These are phyloP conservation scores for Tylopilus cervinicoccineus DNA, from an alignment of 768 basidiomycete genomes.

Conservation along the genomic window DNA sequence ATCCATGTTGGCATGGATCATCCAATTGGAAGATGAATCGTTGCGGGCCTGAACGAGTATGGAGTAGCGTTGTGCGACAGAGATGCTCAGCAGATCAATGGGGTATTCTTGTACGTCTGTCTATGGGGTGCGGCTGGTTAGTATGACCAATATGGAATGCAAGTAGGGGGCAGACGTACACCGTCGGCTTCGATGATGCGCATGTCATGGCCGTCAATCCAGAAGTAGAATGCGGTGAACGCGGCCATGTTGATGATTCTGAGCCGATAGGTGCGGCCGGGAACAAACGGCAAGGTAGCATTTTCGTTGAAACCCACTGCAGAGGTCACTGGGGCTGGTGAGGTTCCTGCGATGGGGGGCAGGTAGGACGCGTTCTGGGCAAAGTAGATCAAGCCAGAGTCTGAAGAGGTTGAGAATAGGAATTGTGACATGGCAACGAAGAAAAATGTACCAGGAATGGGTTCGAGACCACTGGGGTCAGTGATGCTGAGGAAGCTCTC, in stretches of 20 bases:
- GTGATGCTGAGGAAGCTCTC: conserved; percentile 62
- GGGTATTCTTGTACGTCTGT: conserved; percentile 74
- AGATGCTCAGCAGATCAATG: conserved; percentile 66
- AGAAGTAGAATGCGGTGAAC: conserved; percentile 75
- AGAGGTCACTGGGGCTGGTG: conserved; percentile 42
- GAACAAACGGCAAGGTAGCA: conserved; percentile 72
- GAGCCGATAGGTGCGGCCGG: conserved; percentile 88
- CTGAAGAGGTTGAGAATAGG: conserved; percentile 33
- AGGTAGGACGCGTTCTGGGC: conserved; percentile 71
- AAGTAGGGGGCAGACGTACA: conserved; percentile 37
- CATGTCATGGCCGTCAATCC: conserved; percentile 89
- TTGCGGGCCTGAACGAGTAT: conserved; percentile 89
- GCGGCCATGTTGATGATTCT: conserved; percentile 83
- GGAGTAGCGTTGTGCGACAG: conserved; percentile 92
- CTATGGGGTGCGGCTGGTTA: conserved; percentile 30
- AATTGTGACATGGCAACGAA: background rate
- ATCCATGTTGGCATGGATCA: conserved; percentile 90
- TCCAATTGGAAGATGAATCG: conserved; percentile 81
- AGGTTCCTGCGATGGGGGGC: conserved; percentile 50
- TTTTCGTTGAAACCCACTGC: conserved; percentile 84
- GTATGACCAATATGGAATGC: background rate
- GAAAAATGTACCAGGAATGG: conserved; percentile 62
- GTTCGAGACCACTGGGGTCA: conserved; percentile 85
- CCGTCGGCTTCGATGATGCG: conserved; percentile 81
- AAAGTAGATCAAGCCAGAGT: conserved; percentile 81